Percentiles rank a stretch among this genome's conserved stretches.
Evolutionary conservation across 495 filamentous ascomycete genomes (phyloP).

Genomic region (Daldinia decipiens): DNA sequence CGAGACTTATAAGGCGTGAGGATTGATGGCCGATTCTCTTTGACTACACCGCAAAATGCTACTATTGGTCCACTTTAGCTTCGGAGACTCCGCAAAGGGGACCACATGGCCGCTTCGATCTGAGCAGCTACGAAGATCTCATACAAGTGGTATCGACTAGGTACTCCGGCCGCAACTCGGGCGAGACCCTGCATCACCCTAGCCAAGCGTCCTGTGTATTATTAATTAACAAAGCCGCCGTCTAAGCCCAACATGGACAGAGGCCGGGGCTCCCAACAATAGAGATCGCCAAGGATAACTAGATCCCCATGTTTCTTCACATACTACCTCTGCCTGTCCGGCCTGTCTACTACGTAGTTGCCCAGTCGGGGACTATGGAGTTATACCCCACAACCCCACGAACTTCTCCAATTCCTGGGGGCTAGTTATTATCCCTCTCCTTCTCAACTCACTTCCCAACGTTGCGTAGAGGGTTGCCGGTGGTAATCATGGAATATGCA

Average conservation of each 20-base stretch:
- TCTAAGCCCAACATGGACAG: constrained; percentile 11
- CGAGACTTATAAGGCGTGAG: neutral
- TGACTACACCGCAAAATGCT: constrained; percentile 13
- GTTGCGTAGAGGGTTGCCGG: constrained; percentile 15
- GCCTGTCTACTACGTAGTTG: neutral
- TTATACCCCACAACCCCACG: constrained; percentile 47
- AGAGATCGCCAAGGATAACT: constrained; percentile 37
- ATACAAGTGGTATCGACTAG: constrained; percentile 14
- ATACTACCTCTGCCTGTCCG: neutral
- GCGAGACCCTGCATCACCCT: constrained; percentile 30
- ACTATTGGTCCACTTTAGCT: constrained; percentile 12
- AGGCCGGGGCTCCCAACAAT: constrained; percentile 25
- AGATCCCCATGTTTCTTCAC: constrained; percentile 24
- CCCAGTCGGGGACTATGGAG: constrained; percentile 21
- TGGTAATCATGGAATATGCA: constrained; percentile 30
- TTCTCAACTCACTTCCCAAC: constrained; percentile 10
- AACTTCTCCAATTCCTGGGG: constrained; percentile 45
- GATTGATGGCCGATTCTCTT: neutral
- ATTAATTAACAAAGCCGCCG: constrained; percentile 15
- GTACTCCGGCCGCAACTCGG: constrained; percentile 28
- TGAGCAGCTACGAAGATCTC: constrained; percentile 11
- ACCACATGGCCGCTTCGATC: constrained; percentile 24
- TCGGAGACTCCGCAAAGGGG: constrained; percentile 20
- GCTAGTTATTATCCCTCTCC: constrained; percentile 22
- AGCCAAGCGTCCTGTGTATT: neutral